phyloP scores from a whole-genome alignment of 352 stramenopile genomes.

The Plasmopara viticola region DNA sequence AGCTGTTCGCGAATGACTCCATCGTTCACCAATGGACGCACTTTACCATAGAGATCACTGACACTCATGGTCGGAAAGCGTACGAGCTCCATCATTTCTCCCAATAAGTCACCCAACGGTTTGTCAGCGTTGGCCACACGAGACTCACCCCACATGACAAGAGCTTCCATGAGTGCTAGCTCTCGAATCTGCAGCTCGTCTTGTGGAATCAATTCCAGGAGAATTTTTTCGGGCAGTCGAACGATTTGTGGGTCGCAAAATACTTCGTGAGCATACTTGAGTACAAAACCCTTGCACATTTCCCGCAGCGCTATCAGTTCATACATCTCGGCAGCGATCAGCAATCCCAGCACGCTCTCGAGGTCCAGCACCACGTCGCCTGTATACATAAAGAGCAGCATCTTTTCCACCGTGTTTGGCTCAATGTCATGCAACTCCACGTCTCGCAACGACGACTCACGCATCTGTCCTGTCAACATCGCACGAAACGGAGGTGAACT shows the following conservation, averaged over 20 bases:
- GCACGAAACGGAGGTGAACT: slow-evolving; percentile 78
- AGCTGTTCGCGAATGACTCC: slow-evolving; percentile 60
- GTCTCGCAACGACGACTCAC: slow-evolving; percentile 59
- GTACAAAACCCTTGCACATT: slow-evolving; percentile 79
- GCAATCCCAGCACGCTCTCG: slow-evolving; percentile 63
- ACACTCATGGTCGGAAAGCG: slow-evolving; percentile 86
- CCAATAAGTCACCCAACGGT: slow-evolving; percentile 46
- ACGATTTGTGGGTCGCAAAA: slow-evolving; percentile 73
- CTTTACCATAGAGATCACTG: slow-evolving; percentile 80
- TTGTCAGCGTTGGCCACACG: slow-evolving; percentile 43
- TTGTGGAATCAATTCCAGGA: slow-evolving; percentile 73
- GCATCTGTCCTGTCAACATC: slow-evolving; percentile 80
- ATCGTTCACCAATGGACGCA: slow-evolving; percentile 61
- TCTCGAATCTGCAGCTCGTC: slow-evolving; percentile 85
- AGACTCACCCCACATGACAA: slow-evolving; percentile 75
- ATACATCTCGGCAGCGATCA: slow-evolving; percentile 81
- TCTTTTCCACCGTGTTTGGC: slow-evolving; percentile 62
- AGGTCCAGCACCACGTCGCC: slow-evolving; percentile 71
- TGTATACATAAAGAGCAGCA: slow-evolving; percentile 83
- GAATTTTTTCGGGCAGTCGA: slow-evolving; percentile 72
- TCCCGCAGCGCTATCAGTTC: slow-evolving; percentile 67
- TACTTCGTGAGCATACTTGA: slow-evolving; percentile 75
- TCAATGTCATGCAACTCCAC: slow-evolving; percentile 69
- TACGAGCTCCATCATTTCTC: slow-evolving; percentile 77
- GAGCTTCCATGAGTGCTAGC: slow-evolving; percentile 64